These are phyloP conservation scores for Chaetomium olivaceum DNA, from an alignment of 2,329 filamentous ascomycete species.

Conservation along the genomic window DNA sequence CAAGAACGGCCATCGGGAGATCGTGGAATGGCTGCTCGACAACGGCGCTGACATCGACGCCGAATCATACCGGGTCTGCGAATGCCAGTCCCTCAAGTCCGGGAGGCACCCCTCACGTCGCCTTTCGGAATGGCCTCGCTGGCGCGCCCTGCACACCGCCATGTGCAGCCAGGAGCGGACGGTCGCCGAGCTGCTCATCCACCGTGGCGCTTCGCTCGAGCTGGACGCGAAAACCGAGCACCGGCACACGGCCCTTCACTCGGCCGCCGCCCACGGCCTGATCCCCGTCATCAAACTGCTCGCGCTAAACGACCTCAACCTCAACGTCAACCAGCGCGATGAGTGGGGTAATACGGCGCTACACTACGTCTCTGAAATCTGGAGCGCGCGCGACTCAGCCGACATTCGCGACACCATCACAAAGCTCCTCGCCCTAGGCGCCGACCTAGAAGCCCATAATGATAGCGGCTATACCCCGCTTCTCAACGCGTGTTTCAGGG, in stretches of 20 bases:
- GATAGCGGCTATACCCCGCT: slow-evolving; percentile 30
- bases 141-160: slow-evolving; percentile 32
- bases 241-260: slow-evolving; percentile 31
- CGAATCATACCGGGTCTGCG: slow-evolving; percentile 27
- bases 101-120: slow-evolving; percentile 20
- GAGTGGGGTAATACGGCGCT: slow-evolving; percentile 32
- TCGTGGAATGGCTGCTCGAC: slow-evolving; percentile 34
- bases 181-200: slow-evolving; percentile 32
- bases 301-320: slow-evolving; percentile 25
- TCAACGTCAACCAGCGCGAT: slow-evolving; percentile 32
- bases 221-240: slow-evolving; percentile 22
- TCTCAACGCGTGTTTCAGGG: slow-evolving; percentile 30
- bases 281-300: slow-evolving; percentile 33
- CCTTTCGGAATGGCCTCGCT: slow-evolving; percentile 27
- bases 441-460: slow-evolving; percentile 32
- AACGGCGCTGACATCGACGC: slow-evolving; percentile 54
- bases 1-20: slow-evolving; percentile 31
- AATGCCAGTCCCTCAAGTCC: slow-evolving; percentile 28
- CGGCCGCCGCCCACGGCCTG: slow-evolving; percentile 32
- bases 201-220: slow-evolving; percentile 29
- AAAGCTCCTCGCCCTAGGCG: slow-evolving; percentile 32
- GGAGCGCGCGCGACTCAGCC: slow-evolving; percentile 25
- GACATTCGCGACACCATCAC: slow-evolving; percentile 31
- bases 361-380: slow-evolving; percentile 31
- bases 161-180: slow-evolving; percentile 29